These are phyloP conservation scores for Mortierella sp. DNA, from an alignment of 371 early-diverging fungal genomes.

Conservation along the genomic window DNA sequence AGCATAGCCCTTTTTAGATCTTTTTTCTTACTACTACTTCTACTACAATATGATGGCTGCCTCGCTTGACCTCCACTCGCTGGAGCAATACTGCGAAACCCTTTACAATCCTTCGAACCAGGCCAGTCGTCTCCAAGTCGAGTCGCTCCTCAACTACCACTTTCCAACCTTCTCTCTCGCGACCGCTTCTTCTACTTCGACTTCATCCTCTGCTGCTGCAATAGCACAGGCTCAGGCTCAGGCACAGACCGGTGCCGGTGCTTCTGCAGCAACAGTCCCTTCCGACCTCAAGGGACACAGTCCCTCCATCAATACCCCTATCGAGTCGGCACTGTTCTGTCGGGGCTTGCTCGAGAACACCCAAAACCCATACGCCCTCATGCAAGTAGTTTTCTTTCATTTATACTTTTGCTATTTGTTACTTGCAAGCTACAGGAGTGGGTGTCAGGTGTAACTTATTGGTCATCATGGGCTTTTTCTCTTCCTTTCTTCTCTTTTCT, in stretches of 20 bases:
- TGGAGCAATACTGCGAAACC: conserved; percentile 66
- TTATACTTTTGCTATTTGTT: not conserved
- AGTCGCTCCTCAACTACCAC: conserved; percentile 81
- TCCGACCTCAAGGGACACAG: conserved; percentile 45
- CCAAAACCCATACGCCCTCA: conserved; percentile 80
- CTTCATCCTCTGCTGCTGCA: conserved; percentile 17
- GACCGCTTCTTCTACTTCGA: conserved; percentile 16
- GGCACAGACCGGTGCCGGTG: conserved; percentile 30
- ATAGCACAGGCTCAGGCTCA: not conserved
- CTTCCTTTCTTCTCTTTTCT: not conserved
- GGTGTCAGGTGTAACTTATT: not conserved
- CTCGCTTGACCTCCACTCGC: conserved; percentile 57
- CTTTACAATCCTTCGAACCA: conserved; percentile 74
- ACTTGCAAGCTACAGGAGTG: not conserved
- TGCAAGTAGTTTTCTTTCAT: conserved; percentile 65
- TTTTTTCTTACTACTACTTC: not conserved
- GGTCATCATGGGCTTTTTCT: not conserved
- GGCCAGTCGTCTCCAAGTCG: conserved; percentile 78
- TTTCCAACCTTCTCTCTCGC: conserved; percentile 84
- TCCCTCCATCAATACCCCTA: conserved; percentile 74
- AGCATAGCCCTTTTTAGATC: not conserved
- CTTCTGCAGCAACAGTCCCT: conserved; percentile 16
- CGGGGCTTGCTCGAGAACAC: conserved; percentile 82
- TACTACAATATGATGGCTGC: conserved; percentile 45
- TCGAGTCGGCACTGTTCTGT: conserved; percentile 82